Base-by-base conservation (phyloP, 1,284 basidiomycete genomes). In the Neotropicomus parvogracilis region DNA sequence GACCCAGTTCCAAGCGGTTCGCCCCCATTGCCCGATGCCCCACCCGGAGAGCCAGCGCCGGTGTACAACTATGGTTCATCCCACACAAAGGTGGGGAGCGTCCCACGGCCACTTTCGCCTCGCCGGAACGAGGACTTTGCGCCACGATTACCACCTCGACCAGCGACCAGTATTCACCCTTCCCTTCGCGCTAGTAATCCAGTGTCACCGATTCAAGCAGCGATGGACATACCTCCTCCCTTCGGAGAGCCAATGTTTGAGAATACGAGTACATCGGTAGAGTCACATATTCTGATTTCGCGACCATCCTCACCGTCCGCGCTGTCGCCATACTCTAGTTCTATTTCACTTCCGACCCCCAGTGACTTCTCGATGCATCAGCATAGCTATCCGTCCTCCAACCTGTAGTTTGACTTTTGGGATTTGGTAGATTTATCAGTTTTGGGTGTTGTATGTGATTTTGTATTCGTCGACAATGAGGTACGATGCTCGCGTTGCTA, bases 141-240 rank as follows among this genome's bases (percentile, higher is more conserved):
- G 0, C 88, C 88, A 1, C 73, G 75, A 33, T 70, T 89, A 13
- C 86, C 88, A 13, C 60, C 76, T 4, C 75, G 83, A 28, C 87
- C 87, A 4, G 70, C 75, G n/a, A 77, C 75, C 45, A 88, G 85
- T 57, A 89, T 90, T 39, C 87, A 90, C 56, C 87, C 87, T 12
- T 87, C 85, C 9, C 69, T 79, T 16, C 77, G 83, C 24, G 70
- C 73, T 16, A 26, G 28, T 24, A 70, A 71, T 54, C 69, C 70
- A 27, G 59, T 66, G 12, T 70, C 76, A 2, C 75, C 77, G 39
- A 57, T 61, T 44, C 63, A 69, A 49, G 59, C 66, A 12, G 63
- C 63, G 14, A 60, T 55, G 48, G 63, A 63, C 36, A 52, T 63
- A 10, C 70, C 64, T 35, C 59, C 63, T 46, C 39, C 58, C 13